Conservation (phyloP, 2,329 filamentous ascomycete genomes). For the Lojkania enalia region DNA sequence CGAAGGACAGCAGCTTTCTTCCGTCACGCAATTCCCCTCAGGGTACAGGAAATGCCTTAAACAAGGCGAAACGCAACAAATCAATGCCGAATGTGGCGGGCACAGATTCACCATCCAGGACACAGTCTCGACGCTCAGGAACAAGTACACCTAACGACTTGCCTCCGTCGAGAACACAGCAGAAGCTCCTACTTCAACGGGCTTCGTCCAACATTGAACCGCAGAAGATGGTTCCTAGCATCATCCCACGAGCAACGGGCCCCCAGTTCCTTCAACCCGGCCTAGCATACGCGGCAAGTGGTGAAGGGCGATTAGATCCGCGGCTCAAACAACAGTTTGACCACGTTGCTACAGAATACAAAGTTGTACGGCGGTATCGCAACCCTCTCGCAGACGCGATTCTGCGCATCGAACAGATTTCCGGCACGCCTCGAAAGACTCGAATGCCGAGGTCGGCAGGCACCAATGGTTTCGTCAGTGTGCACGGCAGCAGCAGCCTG, state of each 20-base stretch:
- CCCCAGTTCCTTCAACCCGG: constrained; percentile 38
- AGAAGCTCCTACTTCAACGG: constrained; percentile 74
- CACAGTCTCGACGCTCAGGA: constrained; percentile 38
- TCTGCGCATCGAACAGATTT: constrained; percentile 56
- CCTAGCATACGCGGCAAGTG: constrained; percentile 40
- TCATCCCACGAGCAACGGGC: constrained; percentile 42
- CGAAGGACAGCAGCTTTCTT: constrained; percentile 44
- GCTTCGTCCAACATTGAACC: constrained; percentile 73
- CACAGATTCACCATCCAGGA: constrained; percentile 30
- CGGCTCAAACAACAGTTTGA: constrained; percentile 68
- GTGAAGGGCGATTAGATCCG: constrained; percentile 57
- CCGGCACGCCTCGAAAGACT: constrained; percentile 46
- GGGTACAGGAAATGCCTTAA: constrained; percentile 24
- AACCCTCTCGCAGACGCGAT: constrained; percentile 70
- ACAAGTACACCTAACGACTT: constrained; percentile 46
- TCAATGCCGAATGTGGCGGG: constrained; percentile 44
- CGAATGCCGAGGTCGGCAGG: constrained; percentile 23
- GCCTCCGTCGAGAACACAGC: constrained; percentile 66
- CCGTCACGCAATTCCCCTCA: constrained; percentile 30
- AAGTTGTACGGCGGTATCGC: constrained; percentile 72
- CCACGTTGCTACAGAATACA: constrained; percentile 71
- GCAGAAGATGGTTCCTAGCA: constrained; percentile 50
- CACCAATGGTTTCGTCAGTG: constrained; percentile 29
- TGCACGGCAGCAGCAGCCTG: constrained; percentile 32
- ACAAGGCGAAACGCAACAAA: constrained; percentile 42